A percentile compares a stretch with the other conserved stretches of the same genome.
Evolutionary conservation across 352 stramenopile genomes (phyloP).

Genomic region (Phytophthora nicotianae): DNA sequence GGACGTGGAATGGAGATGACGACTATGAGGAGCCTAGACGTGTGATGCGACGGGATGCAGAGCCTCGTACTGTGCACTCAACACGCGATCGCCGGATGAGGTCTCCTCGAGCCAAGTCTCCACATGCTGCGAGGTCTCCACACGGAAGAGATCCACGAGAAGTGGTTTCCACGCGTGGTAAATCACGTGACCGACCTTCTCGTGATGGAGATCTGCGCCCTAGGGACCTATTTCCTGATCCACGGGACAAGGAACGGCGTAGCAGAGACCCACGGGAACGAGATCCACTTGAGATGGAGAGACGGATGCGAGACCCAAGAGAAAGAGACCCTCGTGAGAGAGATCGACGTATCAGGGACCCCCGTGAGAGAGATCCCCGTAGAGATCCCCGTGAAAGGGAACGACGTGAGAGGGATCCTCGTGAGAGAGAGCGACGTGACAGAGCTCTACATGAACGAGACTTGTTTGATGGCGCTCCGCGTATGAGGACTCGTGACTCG

Average conservation of each 20-base stretch:
- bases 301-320: background rate
- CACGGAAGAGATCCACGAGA: constrained; percentile 21
- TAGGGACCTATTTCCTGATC: background rate
- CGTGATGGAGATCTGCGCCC: constrained; percentile 10
- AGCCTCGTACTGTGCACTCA: constrained; percentile 11
- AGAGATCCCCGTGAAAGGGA: constrained; percentile 13
- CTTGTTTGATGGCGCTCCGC: constrained; percentile 18
- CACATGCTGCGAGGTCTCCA: constrained; percentile 18
- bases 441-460: constrained; percentile 32
- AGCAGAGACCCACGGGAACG: constrained; percentile 8
- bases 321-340: constrained; percentile 6
- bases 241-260: constrained; percentile 14
- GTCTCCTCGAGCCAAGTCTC: constrained; percentile 21
- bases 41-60: constrained; percentile 8
- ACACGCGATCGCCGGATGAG: constrained; percentile 25
- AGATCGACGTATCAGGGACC: constrained; percentile 12
- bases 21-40: constrained; percentile 17
- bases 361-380: constrained; percentile 8
- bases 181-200: constrained; percentile 7
- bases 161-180: constrained; percentile 18
- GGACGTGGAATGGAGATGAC: constrained; percentile 33
- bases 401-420: constrained; percentile 13
- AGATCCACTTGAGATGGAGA: constrained; percentile 5
- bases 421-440: constrained; percentile 23
- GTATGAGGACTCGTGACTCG: constrained; percentile 17